Evolutionary conservation across 1,139 yeast species (phyloP), one percentile per base, ranked within the genome.

Genomic region (Nakaseomyces kungkrabaensis): DNA sequence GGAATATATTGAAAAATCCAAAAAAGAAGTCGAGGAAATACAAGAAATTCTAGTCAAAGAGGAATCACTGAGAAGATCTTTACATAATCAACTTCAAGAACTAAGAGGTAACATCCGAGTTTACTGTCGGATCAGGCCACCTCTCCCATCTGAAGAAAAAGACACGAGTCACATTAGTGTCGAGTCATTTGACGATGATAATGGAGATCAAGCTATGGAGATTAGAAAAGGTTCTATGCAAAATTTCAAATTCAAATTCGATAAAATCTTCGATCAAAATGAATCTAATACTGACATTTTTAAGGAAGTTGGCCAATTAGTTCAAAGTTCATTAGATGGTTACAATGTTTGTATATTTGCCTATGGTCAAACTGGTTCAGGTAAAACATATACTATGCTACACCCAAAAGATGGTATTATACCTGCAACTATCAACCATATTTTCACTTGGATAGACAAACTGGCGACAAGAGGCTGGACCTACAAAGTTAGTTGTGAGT

Each of bases 281-380:
- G 68, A 76, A 13, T 61, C 75, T 1, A 92, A 92, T 63, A 60
- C 61, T 1, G 81, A 77, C 31, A 78, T 94, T 0, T 92, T 89
- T 67, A 84, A 79, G 41, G 98, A 92, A 60, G 78, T 90, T 1
- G 82, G 95, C 0, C 96, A 90, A 64, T 68, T 90, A 32, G 83
- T 92, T 1, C 97, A 89, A 65, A 85, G 95, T 50, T 86, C 95
- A 0, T 67, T 92, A 32, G 96, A 92, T 69, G 98, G 98, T 0
- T 82, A 74, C 62, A 89, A 89, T 60, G 96, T 88, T 4, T 89
- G 97, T 65, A 89, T 92, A 1, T 89, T 92, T 71, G 96, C 98
- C 0, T 92, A 92, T 67, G 98, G 98, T 0, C 98, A 92, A 68
- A 92, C 98, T 0, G 97, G 98, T 0, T 89, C 97, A 0, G 98